These are phyloP conservation scores for Reutealis trisperma DNA, from an alignment of 345 rosid species.

Conservation along the genomic window DNA sequence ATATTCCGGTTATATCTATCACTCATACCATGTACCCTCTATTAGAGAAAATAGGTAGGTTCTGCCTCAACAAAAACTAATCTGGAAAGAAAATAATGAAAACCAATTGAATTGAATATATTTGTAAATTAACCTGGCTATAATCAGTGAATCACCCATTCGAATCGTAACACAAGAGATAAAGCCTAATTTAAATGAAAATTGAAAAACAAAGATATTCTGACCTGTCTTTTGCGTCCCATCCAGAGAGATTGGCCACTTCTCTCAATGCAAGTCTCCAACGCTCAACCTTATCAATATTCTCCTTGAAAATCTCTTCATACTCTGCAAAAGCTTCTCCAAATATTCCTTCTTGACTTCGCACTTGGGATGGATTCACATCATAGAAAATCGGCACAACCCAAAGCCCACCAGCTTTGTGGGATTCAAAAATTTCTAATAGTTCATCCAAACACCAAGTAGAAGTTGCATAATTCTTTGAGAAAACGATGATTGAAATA, in stretches of 20 bases:
- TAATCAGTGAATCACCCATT: too few species aligned
- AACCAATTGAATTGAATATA: too few species aligned
- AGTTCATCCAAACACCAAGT: conserved; percentile 18
- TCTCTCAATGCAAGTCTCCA: conserved; percentile 20
- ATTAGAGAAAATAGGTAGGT: too few species aligned
- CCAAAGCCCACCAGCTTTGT: not conserved
- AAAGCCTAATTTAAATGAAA: too few species aligned
- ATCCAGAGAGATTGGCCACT: conserved; percentile 19
- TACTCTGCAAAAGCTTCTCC: not conserved
- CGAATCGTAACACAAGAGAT: too few species aligned
- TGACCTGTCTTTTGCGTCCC: conserved; percentile 7
- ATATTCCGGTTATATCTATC: too few species aligned
- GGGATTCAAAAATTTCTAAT: not conserved
- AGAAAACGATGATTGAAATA: not conserved
- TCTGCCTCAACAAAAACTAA: too few species aligned
- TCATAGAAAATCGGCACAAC: conserved; percentile 1
- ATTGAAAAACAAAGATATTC: not conserved
- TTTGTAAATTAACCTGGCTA: too few species aligned
- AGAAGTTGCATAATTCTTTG: not conserved
- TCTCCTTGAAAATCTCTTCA: not conserved
- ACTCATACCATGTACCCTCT: too few species aligned
- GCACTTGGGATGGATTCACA: not conserved
- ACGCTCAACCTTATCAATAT: not conserved
- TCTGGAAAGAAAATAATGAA: too few species aligned
- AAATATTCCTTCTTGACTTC: not conserved